Evolutionary conservation across 805 yeast species (phyloP), one percentile per base, ranked within the genome.

Genomic region (Scheffersomyces amazonensis): DNA sequence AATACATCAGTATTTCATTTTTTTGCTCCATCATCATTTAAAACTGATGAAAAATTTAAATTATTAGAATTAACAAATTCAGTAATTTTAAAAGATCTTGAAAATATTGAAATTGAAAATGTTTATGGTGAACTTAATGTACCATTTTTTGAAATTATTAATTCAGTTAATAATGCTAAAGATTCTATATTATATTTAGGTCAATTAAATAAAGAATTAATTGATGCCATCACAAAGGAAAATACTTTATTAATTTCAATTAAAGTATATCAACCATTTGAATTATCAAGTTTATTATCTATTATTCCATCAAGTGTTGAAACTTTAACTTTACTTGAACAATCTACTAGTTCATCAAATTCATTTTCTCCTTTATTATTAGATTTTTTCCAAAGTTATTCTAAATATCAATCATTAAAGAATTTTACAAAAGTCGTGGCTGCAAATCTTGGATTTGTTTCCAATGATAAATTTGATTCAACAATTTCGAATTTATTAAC

Each of bases 251-350:
- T 84, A 22, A 60, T 85, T 32, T 63, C 77, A 7, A 68, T 87
- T 32, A 77, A 83, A 29, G 76, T 77, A 22, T 84, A 83, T 66
- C 77, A 87, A 52, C 96, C 96, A 2, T 85, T 89, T 67, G 64
- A 73, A 42, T 67, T 81, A 35, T 56, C 66, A n/a, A 57, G 67
- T 12, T 64, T 87, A 20, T 63, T 78, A 35, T 47, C 64, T 1
- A 51, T 64, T 2, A 57, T 85, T 30, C 90, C 91, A 19, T 44
- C 70, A 2, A 58, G 79, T 7, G 76, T 78, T 37, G 68, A 69
- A 43, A 71, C 73, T 19, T 65, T 90, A 36, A 76, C 80, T 10
- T 74, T 84, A 13, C 69, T 86, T 17, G 85, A 86, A 53, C 95
- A 89, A 64, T 40, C 59, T 37, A 36, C 61, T 29, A 36, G 56